These are phyloP conservation scores for Cudoniella acicularis DNA, from an alignment of 495 filamentous ascomycete genomes.

Conservation along the genomic window DNA sequence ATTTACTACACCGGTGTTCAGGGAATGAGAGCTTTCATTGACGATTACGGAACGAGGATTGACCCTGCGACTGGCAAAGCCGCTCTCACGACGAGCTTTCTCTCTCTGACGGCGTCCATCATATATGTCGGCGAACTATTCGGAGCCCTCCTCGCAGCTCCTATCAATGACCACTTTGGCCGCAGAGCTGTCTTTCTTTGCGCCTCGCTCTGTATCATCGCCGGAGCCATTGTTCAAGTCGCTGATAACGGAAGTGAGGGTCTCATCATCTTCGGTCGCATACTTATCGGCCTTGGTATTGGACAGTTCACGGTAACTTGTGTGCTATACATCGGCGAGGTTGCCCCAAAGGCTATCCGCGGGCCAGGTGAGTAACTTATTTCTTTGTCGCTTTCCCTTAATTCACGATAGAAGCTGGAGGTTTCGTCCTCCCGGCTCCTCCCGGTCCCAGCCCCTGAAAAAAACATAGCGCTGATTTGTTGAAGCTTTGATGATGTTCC, in stretches of 20 bases:
- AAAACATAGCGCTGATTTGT: too few relatives aligned
- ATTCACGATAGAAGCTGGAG: too few relatives aligned
- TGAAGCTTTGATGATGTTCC: constrained; percentile 36
- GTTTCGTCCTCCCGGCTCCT: too few relatives aligned
- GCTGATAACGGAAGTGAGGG: constrained; percentile 6
- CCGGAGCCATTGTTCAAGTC: constrained; percentile 21
- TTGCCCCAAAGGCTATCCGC: constrained; percentile 32
- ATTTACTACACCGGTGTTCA: constrained; percentile 26
- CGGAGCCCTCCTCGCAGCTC: constrained; percentile 21
- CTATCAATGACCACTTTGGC: constrained; percentile 25
- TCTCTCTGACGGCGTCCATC: constrained; percentile 22
- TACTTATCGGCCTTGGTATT: constrained; percentile 25
- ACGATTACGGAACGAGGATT: constrained; percentile 10
- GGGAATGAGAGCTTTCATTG: constrained; percentile 23
- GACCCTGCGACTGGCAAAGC: constrained; percentile 8
- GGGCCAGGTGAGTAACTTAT: too few relatives aligned
- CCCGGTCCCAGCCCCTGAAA: too few relatives aligned
- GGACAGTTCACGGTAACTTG: constrained; percentile 24
- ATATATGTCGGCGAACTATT: constrained; percentile 27
- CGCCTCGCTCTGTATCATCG: constrained; percentile 22
- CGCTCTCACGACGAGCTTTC: constrained; percentile 9
- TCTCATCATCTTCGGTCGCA: constrained; percentile 18
- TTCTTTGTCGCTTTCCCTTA: too few relatives aligned
- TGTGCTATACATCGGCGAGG: constrained; percentile 31
- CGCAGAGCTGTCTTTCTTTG: constrained; percentile 23